A percentile compares a stretch with the other conserved stretches of the same genome.
These are phyloP conservation scores for Cladosporium sp. DNA, from an alignment of 2,329 filamentous ascomycete genomes.

Conservation along the genomic window DNA sequence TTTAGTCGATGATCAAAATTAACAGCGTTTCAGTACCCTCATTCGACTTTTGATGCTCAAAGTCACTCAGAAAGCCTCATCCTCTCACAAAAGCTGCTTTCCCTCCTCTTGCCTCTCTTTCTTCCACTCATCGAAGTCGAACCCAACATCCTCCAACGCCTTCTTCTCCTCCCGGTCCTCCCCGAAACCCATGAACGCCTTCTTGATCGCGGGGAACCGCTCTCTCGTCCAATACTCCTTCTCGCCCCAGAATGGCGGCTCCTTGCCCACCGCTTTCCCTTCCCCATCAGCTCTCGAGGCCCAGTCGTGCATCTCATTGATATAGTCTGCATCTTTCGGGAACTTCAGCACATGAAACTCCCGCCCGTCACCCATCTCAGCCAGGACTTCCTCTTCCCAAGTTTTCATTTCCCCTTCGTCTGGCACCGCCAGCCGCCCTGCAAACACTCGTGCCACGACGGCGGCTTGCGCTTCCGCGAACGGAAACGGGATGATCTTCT, in stretches of 20 bases:
- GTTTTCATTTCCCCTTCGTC: conserved; percentile 54
- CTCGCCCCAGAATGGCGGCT: conserved; percentile 64
- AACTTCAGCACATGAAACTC: conserved; percentile 51
- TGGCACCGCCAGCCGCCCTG: conserved; percentile 63
- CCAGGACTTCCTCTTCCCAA: conserved; percentile 53
- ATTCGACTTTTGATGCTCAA: no score
- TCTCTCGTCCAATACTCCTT: conserved; percentile 66
- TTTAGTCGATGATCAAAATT: not conserved
- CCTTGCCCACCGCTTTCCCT: conserved; percentile 48
- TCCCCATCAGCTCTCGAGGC: conserved; percentile 40
- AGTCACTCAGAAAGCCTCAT: not conserved
- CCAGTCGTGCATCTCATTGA: conserved; percentile 64
- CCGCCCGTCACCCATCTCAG: conserved; percentile 38
- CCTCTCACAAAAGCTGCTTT: not conserved
- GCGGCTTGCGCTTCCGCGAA: conserved; percentile 73
- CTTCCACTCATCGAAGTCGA: conserved; percentile 25
- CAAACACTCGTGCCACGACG: conserved; percentile 69
- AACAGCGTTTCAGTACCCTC: no score
- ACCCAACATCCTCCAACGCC: conserved; percentile 64
- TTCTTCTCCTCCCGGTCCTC: conserved; percentile 51
- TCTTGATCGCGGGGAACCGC: conserved; percentile 62
- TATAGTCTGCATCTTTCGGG: conserved; percentile 60
- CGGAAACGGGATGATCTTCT: conserved; percentile 84
- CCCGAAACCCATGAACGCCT: conserved; percentile 62
- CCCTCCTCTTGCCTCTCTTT: not conserved